These are phyloP conservation scores for Paramyrothecium roridum DNA, from an alignment of 2,329 filamentous ascomycete species.

Conservation along the genomic window DNA sequence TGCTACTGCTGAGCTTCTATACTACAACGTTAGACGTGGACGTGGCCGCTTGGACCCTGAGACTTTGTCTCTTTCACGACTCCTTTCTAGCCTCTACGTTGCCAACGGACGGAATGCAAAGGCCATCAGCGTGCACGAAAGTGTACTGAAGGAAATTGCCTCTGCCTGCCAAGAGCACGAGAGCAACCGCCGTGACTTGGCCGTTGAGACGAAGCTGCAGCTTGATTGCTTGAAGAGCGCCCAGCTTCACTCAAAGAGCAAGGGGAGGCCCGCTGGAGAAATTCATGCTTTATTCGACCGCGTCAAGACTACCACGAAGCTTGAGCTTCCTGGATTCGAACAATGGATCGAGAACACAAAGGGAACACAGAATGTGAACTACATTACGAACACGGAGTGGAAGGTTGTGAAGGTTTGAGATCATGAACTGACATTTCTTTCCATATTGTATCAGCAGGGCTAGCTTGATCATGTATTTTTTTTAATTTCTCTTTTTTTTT, in stretches of 20 bases:
- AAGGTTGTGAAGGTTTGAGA: neutral
- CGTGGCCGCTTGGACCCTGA: constrained; percentile 18
- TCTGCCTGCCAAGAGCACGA: constrained; percentile 9
- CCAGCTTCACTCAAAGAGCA: constrained; percentile 14
- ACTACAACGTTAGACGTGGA: constrained; percentile 21
- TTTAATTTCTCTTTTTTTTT: too few relatives aligned
- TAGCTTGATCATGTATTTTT: too few relatives aligned
- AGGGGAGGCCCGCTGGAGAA: constrained; percentile 12
- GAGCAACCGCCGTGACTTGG: constrained; percentile 8
- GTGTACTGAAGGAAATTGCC: constrained; percentile 15
- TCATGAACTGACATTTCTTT: too few relatives aligned
- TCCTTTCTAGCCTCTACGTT: constrained; percentile 17
- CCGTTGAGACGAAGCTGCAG: constrained; percentile 11
- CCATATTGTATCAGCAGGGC: too few relatives aligned
- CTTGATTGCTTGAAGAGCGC: constrained; percentile 15
- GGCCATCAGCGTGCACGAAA: constrained; percentile 18
- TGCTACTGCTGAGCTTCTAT: constrained; percentile 17
- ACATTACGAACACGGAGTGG: constrained; percentile 12
- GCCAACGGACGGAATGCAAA: constrained; percentile 6
- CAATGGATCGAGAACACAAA: constrained; percentile 16
- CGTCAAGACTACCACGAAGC: constrained; percentile 10
- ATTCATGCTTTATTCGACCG: constrained; percentile 13
- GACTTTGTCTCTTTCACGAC: constrained; percentile 17
- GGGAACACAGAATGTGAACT: constrained; percentile 12
- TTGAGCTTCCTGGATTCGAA: constrained; percentile 13